phyloP scores from a whole-genome alignment of 805 yeast genomes.

The Metschnikowia amazonensis region DNA sequence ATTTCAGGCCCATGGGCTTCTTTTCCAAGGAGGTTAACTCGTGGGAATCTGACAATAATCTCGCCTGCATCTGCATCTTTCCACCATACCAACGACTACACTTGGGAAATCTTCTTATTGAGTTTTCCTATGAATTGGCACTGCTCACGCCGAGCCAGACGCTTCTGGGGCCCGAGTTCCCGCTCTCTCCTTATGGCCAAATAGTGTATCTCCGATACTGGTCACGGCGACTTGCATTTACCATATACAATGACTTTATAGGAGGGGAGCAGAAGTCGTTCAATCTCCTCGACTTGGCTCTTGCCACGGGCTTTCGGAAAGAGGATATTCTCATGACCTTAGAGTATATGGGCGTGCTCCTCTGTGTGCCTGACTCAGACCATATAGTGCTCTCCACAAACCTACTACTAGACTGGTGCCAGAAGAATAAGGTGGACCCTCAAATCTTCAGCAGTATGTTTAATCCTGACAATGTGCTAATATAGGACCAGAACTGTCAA shows the following conservation, averaged over 20 bases:
- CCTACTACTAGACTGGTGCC: slow-evolving; percentile 30
- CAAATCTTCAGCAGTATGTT: slow-evolving; percentile 25
- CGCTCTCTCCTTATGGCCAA: slow-evolving; percentile 79
- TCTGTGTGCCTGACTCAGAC: slow-evolving; percentile 3
- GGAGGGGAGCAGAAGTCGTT: slow-evolving; percentile 16
- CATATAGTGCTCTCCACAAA: slow-evolving; percentile 19
- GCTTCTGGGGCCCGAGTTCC: slow-evolving; percentile 88
- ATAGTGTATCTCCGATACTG: slow-evolving; percentile 72
- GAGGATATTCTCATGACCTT: slow-evolving; percentile 61
- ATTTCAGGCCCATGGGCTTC: slow-evolving; percentile 59
- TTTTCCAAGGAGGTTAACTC: slow-evolving; percentile 84
- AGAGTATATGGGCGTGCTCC: slow-evolving; percentile 45
- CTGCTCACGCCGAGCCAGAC: slow-evolving; percentile 47
- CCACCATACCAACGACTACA: slow-evolving; percentile 86
- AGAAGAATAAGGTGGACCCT: slow-evolving; percentile 22
- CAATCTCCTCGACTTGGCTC: slow-evolving; percentile 48
- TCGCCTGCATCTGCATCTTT: slow-evolving; percentile 86
- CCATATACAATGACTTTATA: slow-evolving; percentile 16
- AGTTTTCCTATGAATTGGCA: slow-evolving; percentile 78
- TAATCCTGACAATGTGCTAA: slow-evolving; percentile 15
- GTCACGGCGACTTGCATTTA: slow-evolving; percentile 44
- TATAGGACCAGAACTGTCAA: no score
- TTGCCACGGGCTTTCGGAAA: slow-evolving; percentile 57
- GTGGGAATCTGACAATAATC: slow-evolving; percentile 68
- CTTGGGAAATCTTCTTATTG: slow-evolving; percentile 75